These are phyloP conservation scores for Epichloe amarillans DNA, from an alignment of 2,329 filamentous ascomycete genomes.

Conservation along the genomic window DNA sequence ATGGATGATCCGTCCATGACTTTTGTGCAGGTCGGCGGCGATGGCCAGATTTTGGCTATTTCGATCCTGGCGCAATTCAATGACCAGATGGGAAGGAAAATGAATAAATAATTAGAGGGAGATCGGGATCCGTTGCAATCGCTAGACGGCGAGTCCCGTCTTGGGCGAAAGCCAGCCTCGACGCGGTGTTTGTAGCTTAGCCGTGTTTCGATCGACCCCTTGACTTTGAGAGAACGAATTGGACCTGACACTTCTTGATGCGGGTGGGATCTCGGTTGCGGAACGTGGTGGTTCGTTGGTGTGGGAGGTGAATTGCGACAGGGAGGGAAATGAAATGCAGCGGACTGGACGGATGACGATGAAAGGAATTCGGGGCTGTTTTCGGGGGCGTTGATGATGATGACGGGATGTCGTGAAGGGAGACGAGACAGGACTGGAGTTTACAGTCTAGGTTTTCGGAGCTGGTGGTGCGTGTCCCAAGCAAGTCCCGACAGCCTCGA, in stretches of 20 bases:
- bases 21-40: neutral
- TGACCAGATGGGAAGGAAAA: neutral
- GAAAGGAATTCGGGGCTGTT: neutral
- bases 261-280: neutral
- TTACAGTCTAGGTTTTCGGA: neutral
- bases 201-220: neutral
- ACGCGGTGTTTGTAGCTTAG: neutral
- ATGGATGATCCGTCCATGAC: conserved; percentile 22
- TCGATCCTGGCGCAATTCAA: neutral
- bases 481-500: neutral
- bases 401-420: neutral
- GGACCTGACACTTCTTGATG: neutral
- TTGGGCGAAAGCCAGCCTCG: neutral
- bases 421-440: neutral
- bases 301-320: neutral
- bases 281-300: neutral
- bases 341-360: neutral
- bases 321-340: neutral
- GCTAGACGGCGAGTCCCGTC: neutral
- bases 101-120: neutral
- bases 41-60: neutral
- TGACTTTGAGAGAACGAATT: neutral
- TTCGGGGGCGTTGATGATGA: neutral
- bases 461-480: conserved; percentile 4
- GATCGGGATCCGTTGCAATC: neutral